These are phyloP conservation scores for Neurospora sublineolata DNA, from an alignment of 495 filamentous ascomycete genomes.

Conservation along the genomic window DNA sequence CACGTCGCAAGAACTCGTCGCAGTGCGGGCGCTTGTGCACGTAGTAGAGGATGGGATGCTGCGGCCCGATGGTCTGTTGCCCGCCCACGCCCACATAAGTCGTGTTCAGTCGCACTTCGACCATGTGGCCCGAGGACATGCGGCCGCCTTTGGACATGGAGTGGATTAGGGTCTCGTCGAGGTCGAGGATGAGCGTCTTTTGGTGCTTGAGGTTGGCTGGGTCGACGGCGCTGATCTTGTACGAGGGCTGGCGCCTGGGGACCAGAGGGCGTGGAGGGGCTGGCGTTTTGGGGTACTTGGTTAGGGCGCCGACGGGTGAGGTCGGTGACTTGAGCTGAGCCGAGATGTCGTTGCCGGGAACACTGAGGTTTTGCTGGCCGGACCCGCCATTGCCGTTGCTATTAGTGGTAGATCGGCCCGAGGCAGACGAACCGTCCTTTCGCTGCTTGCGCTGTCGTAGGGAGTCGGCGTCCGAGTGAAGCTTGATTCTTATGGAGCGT, in stretches of 20 bases:
- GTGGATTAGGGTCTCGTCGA: slow-evolving; percentile 96
- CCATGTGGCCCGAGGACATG: slow-evolving; percentile 96
- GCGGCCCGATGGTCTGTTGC: slow-evolving; percentile 58
- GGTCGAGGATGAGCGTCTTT: slow-evolving; percentile 89
- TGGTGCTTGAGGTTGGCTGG: slow-evolving; percentile 41
- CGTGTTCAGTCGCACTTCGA: slow-evolving; percentile 82
- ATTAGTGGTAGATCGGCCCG: slow-evolving; percentile 7
- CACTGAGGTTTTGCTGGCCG: not conserved
- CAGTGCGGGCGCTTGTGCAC: slow-evolving; percentile 96
- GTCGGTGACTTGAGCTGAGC: slow-evolving; percentile 78
- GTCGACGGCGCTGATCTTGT: slow-evolving; percentile 39
- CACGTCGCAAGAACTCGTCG: slow-evolving; percentile 89
- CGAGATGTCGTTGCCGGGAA: slow-evolving; percentile 29
- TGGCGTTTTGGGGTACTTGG: slow-evolving; percentile 79
- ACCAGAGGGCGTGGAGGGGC: slow-evolving; percentile 83
- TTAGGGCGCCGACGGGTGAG: slow-evolving; percentile 66
- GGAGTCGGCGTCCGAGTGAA: slow-evolving; percentile 65
- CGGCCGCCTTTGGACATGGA: slow-evolving; percentile 91
- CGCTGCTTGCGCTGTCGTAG: slow-evolving; percentile 50
- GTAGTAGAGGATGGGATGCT: slow-evolving; percentile 96
- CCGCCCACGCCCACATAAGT: slow-evolving; percentile 50
- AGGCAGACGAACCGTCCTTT: slow-evolving; percentile 31
- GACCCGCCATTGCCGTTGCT: not conserved
- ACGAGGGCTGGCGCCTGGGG: slow-evolving; percentile 74
- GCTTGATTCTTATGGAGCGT: slow-evolving; percentile 81